Percentiles rank a stretch among this genome's conserved stretches.
Evolutionary conservation across 2,329 filamentous ascomycete species (phyloP).

Genomic region (Talaromyces atroroseus): DNA sequence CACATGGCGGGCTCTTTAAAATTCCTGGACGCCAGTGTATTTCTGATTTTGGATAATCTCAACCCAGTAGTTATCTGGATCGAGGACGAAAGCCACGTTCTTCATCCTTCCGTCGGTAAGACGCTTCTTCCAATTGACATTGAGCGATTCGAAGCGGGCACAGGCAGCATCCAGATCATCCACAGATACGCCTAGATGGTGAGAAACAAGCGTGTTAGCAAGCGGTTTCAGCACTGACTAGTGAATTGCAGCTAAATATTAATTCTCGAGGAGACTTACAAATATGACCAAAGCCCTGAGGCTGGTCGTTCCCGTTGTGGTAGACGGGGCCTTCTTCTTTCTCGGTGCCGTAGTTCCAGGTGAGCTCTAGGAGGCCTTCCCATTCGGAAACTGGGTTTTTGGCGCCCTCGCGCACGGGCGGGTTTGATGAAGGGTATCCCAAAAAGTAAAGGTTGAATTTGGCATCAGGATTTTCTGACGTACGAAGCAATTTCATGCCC

Average conservation of each 20-base stretch:
- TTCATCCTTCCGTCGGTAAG: constrained; percentile 88
- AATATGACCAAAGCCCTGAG: constrained; percentile 91
- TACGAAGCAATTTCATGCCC: constrained; percentile 80
- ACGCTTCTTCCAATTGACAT: constrained; percentile 90
- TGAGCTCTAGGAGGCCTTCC: constrained; percentile 85
- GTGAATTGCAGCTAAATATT: neutral
- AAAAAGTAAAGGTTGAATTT: constrained; percentile 92
- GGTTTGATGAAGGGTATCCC: constrained; percentile 62
- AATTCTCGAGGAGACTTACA: constrained; percentile 50
- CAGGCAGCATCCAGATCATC: constrained; percentile 88
- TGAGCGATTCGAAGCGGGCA: constrained; percentile 72
- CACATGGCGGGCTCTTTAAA: neutral
- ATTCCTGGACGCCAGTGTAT: constrained; percentile 5
- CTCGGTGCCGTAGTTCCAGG: constrained; percentile 73
- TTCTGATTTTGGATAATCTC: constrained; percentile 66
- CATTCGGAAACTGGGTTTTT: constrained; percentile 58
- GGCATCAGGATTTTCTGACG: constrained; percentile 61
- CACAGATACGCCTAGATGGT: constrained; percentile 61
- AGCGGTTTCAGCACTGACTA: neutral
- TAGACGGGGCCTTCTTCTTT: constrained; percentile 77
- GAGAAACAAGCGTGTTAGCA: neutral
- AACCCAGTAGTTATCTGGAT: constrained; percentile 80
- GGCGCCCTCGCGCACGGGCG: constrained; percentile 44
- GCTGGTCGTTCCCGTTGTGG: constrained; percentile 85
- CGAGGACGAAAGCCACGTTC: constrained; percentile 85